Base-by-base conservation (phyloP, 805 yeast genomes). In the Kockiozyma suomiensis region DNA sequence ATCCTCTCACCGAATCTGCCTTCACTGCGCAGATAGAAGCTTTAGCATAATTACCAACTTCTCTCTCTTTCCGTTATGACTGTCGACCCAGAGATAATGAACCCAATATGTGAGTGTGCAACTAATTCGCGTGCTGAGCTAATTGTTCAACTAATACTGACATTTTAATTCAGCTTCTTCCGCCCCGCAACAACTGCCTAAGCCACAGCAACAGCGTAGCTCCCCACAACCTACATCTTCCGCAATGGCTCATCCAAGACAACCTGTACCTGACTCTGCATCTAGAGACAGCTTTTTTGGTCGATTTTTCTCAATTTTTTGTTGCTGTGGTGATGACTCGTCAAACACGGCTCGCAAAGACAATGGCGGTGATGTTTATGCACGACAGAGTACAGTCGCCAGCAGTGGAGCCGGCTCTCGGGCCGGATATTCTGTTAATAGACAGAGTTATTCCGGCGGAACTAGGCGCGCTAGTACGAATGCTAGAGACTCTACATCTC, bases 301-400 rank as follows among this genome's bases (percentile, higher is more conserved):
- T 32, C 43, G 63, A 2, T 50, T 59, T 28, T 50, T 59, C 26
- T 37, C 57, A 23, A 48, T 42, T 17, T 40, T 51, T 26, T 32
- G 55, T 13, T 59, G 63, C 46, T 50, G 57, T 51, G 52, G 62
- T 10, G 41, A 15, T 32, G 53, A 32, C 37, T 46, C 50, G 38
- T 47, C 53, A 13, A 17, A 19, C 13, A n/a, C 32, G 23, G 32
- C 43, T 10, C 17, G 13, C 43, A 26, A 6, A 15, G 43, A 15
- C 8, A 33, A 17, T 32, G 38, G 35, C 47, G 41, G 55, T 15
- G 25, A 12, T 33, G 49, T 23, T 37, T 26, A 49, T 25, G 42
- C 28, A 2, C 53, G 33, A 4, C 42, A 38, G 42, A n/a, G 21
- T 6, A 7, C 41, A 10, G 42, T 10, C 21, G 21, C 42, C 3